Base-by-base conservation (phyloP, 768 basidiomycete species). In the Rhodocollybia butyracea region DNA sequence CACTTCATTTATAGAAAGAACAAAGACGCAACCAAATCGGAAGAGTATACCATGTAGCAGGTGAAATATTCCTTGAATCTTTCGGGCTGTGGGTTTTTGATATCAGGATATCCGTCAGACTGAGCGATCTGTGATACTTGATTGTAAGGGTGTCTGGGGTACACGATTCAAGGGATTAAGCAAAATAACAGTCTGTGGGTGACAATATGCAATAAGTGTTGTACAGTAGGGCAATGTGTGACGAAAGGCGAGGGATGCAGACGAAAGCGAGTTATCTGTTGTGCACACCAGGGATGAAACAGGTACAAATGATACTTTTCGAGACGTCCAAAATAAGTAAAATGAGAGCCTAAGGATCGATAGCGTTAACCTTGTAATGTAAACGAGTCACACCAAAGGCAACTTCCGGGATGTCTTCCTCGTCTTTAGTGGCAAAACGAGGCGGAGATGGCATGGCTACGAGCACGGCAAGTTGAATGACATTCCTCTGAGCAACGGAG, bases 381-480 rank as follows among this genome's bases (percentile, higher is more conserved):
- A 50, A 31, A 5, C 47, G 45, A 21, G 55, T 50, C 1, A 56
- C 46, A 17, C 55, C 55, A 41, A 56, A 39, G 11, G 34, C 22
- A 13, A 56, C 46, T 24, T 56, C 55, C 6, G 55, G 55, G 17
- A 56, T 22, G 19, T 48, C 46, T 15, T 50, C 55, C 13, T 46
- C 32, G n/a, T 24, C 22, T 12, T n/a, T 45, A 26, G 53, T 11
- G 11, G 42, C 31, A 3, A 21, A 43, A 19, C 32, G 40, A 19
- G 31, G 30, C 3, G 43, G 53, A 6, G 53, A 54, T 26, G 53
- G 53, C 53, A 54, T 54, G 29, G 42, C 53, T 7, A 54, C 32
- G 22, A 54, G 53, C 26, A 54, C 43, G 17, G 53, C 30, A 13
- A 54, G 42, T 46, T 54, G 53, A 36, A 53, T 27, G n/a, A 42